Evolutionary conservation across 2,329 filamentous ascomycete genomes (phyloP).

Genomic region (Chrysosporium keratinophilum): DNA sequence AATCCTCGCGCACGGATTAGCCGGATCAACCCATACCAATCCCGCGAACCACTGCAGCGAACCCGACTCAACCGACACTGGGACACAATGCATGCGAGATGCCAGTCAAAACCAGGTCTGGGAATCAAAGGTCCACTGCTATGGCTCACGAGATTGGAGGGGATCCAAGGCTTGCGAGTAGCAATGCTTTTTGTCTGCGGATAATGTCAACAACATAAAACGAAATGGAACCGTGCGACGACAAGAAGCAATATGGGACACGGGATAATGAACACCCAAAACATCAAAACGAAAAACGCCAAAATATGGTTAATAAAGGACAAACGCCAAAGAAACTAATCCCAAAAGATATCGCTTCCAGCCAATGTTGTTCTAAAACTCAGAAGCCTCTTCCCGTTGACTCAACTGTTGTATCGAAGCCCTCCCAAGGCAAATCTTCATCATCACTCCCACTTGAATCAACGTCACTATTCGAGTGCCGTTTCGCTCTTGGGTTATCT

Average conservation of each 20-base stretch:
- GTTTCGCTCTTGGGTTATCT: conserved; percentile 12
- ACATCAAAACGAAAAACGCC: background rate
- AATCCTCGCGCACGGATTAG: background rate
- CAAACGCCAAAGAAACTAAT: too few relatives aligned
- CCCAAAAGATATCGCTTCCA: background rate
- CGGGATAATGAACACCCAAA: background rate
- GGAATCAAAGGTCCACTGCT: conserved; percentile 2
- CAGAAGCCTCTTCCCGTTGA: background rate
- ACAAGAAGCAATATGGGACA: background rate
- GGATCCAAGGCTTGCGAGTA: background rate
- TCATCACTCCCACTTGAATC: conserved; percentile 19
- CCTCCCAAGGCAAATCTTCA: conserved; percentile 36
- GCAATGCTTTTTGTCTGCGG: background rate
- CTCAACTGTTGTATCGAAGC: conserved; percentile 31
- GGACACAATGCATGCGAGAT: conserved; percentile 9
- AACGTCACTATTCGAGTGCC: conserved; percentile 17
- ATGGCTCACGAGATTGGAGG: background rate
- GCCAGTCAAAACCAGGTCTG: conserved; percentile 11
- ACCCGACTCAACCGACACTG: conserved; percentile 5
- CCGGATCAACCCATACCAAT: background rate
- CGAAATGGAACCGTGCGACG: background rate
- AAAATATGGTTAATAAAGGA: too few relatives aligned
- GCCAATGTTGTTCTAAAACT: background rate
- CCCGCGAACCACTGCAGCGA: background rate
- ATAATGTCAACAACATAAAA: background rate